Evolutionary conservation across 441 rosid species (phyloP), one percentile per base, ranked within the genome.

Genomic region (Heliophila coronopifolia): DNA sequence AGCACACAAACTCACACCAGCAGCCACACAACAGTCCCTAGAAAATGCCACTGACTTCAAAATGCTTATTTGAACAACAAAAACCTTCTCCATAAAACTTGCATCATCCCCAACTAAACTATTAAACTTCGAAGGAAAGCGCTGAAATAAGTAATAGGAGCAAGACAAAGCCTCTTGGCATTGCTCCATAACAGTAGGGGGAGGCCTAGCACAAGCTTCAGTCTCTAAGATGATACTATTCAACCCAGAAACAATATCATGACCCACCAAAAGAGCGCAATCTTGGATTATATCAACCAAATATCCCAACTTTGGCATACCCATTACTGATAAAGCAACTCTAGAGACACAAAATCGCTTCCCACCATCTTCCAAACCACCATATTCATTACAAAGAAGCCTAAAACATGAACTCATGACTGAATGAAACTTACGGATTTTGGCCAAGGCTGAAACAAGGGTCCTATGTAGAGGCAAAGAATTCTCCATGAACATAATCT

Each of bases 131-230:
- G 16, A 57, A 0, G 90, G 92, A 61, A 85, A 92, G 45, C 87
- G 77, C 73, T 87, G 99, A 38, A 87, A 76, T 79, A 92, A 73
- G 77, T 92, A 87, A 68, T 92, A 87, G 58, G 78, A 72, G 49
- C 99, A 87, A 59, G 99, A 92, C 73, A 87, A 53, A 50, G 87
- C 83, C 65, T 87, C 99, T 65, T 92, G 95, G 55, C 92, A 85
- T 59, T 92, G 96, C 84, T 92, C 96, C 92, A 92, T 71, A 17
- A 80, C 92, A 67, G 74, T 62, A 13, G 98, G 96, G 47, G 98
- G 85, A 28, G 92, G 91, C 68, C 96, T 76, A 56, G 82, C 86
- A 69, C 63, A 68, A 64, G 65, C 79, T 47, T 73, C 63, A 23
- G 69, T 67, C 70, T 83, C 92, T 30, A 45, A 72, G 50, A 92